phyloP scores from a whole-genome alignment of 441 rosid genomes.

The Bocquillonia castaneifolia region DNA sequence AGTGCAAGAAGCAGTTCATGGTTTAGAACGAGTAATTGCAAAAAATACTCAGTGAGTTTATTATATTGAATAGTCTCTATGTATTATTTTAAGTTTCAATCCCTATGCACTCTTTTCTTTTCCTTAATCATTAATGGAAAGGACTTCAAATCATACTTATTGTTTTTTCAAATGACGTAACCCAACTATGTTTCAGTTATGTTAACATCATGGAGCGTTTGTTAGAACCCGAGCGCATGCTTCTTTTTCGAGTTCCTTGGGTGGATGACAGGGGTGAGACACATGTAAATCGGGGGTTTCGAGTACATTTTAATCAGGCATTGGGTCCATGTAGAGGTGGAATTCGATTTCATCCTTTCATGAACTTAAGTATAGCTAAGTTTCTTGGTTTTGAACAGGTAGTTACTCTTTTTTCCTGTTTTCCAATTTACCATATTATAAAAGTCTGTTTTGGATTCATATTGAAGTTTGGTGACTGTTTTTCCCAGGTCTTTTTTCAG shows the following conservation, averaged over 20 bases:
- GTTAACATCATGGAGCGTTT: conserved; percentile 95
- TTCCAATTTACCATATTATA: conserved; percentile 11
- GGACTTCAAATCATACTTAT: conserved; percentile 11
- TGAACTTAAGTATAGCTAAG: conserved; percentile 86
- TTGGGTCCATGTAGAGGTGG: conserved; percentile 98
- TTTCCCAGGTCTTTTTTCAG: conserved; percentile 8
- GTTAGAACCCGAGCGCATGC: conserved; percentile 89
- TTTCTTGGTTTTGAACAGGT: conserved; percentile 99
- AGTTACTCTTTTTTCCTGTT: conserved; percentile 16
- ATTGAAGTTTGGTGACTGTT: conserved; percentile 7
- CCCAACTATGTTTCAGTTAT: conserved; percentile 54
- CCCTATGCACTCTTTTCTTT: conserved; percentile 5
- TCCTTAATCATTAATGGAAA: conserved; percentile 21
- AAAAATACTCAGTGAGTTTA: conserved; percentile 90
- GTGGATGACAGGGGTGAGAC: conserved; percentile 96
- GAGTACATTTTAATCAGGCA: conserved; percentile 96
- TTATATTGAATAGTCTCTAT: conserved; percentile 4
- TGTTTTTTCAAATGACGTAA: conserved; percentile 19
- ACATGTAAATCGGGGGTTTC: conserved; percentile 89
- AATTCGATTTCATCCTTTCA: conserved; percentile 86
- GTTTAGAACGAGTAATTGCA: conserved; percentile 96
- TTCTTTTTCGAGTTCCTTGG: conserved; percentile 97
- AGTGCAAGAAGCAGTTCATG: conserved; percentile 94
- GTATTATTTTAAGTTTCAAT: conserved; percentile 3
- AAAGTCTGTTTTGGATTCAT: conserved; percentile 5